A percentile compares a stretch with the other conserved stretches of the same genome.
Evolutionary conservation across 2,329 filamentous ascomycete genomes (phyloP).

Genomic region (Fusarium ambrosium): DNA sequence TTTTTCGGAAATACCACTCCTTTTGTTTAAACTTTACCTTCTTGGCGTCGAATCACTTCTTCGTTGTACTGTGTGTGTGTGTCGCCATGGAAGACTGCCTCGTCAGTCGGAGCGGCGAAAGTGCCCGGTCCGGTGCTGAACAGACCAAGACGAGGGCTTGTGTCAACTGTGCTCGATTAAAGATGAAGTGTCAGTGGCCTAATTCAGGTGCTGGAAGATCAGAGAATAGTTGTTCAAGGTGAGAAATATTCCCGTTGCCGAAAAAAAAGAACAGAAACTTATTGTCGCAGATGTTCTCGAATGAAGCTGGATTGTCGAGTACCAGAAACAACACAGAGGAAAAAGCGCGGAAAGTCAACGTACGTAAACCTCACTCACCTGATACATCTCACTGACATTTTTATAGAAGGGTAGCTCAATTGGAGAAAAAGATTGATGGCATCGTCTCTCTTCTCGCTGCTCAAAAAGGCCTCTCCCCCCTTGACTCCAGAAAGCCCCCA

Average conservation of each 20-base stretch:
- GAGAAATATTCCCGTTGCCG: not conserved
- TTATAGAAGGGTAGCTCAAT: slow-evolving; percentile 53
- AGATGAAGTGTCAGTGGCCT: slow-evolving; percentile 55
- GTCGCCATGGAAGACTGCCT: slow-evolving; percentile 40
- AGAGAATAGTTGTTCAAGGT: slow-evolving; percentile 48
- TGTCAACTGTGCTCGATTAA: slow-evolving; percentile 51
- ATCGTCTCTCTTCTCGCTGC: slow-evolving; percentile 55
- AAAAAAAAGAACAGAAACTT: not conserved
- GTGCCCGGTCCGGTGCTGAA: slow-evolving; percentile 5
- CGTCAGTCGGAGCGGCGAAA: slow-evolving; percentile 24
- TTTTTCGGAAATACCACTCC: slow-evolving; percentile 2
- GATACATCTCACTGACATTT: not conserved
- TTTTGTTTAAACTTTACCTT: not conserved
- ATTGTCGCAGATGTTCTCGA: slow-evolving; percentile 49
- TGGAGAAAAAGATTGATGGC: slow-evolving; percentile 58
- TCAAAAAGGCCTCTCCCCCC: slow-evolving; percentile 41
- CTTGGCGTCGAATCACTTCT: not conserved
- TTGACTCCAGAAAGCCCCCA: slow-evolving; percentile 45
- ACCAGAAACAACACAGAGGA: slow-evolving; percentile 51
- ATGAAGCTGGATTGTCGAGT: slow-evolving; percentile 52
- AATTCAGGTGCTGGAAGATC: slow-evolving; percentile 33
- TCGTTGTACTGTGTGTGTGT: not conserved
- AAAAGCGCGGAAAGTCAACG: slow-evolving; percentile 55
- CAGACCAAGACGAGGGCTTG: slow-evolving; percentile 50
- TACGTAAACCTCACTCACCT: slow-evolving; percentile 15